Evolutionary conservation across 306 rosid genomes (phyloP), one percentile per base, ranked within the genome.

Genomic region (Begonia fuchsioides): DNA sequence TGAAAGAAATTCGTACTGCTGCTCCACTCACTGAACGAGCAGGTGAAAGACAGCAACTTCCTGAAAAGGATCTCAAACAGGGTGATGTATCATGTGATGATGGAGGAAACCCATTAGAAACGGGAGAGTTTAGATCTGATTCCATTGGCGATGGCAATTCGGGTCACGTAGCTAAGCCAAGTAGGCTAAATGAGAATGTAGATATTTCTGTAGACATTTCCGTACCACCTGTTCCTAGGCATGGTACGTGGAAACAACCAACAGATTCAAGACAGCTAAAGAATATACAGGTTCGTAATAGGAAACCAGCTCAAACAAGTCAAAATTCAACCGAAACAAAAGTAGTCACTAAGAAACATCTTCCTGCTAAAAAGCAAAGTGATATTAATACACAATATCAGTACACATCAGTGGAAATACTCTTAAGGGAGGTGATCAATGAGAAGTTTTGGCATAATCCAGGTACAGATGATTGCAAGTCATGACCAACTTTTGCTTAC

Each of bases 381-480:
- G 56, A 81, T 56, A 66, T 51, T 17, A 74, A 71, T 67, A 59
- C 59, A 55, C 64, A 56, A 55, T 72, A 86, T 67, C 95, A 79
- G 63, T 95, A 90, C 68, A 68, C 95, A 1, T 90, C 98, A 0
- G 92, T 90, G 49, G 98, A 90, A 68, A 93, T 95, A 60, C 98
- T 90, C 49, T 85, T 90, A 70, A 77, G 98, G 54, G 95, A 90
- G 81, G 98, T 90, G 52, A 90, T 95, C 47, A 90, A 77, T 19
- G 98, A 81, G 63, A 90, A 85, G 79, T 85, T 90, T 73, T 90
- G 98, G 95, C 95, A 79, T 58, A 86, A 79, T 51, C 95, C 95
- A 79, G 98, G 98, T 90, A 79, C 56, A 55, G 45, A 66, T 13
- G 56, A 53, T 38, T 43, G 18, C 48, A 11, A 49, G 35, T 26